A percentile compares a stretch with the other conserved stretches of the same genome.
These are phyloP conservation scores for Phragmites australis DNA, from an alignment of 176 grass and related monocot species.

Conservation along the genomic window DNA sequence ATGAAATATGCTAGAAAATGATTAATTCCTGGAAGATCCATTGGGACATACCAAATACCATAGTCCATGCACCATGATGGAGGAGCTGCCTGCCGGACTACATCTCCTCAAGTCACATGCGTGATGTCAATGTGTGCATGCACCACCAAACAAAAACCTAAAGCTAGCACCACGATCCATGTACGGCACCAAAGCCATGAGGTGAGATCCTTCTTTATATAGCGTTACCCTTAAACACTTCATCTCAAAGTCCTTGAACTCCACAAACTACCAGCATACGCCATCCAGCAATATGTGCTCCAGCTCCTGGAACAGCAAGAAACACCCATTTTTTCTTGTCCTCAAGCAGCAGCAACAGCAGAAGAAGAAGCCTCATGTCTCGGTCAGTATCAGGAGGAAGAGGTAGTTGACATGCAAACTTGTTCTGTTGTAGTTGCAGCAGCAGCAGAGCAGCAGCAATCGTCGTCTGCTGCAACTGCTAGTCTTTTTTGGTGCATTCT, in stretches of 20 bases:
- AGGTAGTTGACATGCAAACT: slow-evolving; percentile 28
- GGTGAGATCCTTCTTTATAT: slow-evolving; percentile 34
- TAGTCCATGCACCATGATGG: slow-evolving; percentile 56
- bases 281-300: slow-evolving; percentile 44
- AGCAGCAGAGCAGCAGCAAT: background rate
- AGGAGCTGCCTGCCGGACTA: slow-evolving; percentile 28
- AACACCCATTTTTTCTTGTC: background rate
- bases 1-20: slow-evolving; percentile 25
- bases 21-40: slow-evolving; percentile 41
- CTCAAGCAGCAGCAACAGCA: background rate
- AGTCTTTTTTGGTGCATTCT: slow-evolving; percentile 12
- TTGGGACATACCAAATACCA: background rate
- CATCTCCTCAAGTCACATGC: slow-evolving; percentile 35
- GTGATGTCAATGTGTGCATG: slow-evolving; percentile 56
- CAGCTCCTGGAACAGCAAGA: slow-evolving; percentile 37
- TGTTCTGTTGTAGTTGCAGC: background rate
- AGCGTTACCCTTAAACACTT: slow-evolving; percentile 28
- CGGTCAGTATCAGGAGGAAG: slow-evolving; percentile 47
- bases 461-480: background rate
- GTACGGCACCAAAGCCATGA: slow-evolving; percentile 6
- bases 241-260: slow-evolving; percentile 21
- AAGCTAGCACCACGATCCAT: slow-evolving; percentile 28
- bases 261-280: background rate
- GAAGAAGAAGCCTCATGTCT: slow-evolving; percentile 29
- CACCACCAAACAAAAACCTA: slow-evolving; percentile 44